Evolutionary conservation across 176 grass and related monocot genomes (phyloP), one percentile per base, ranked within the genome.

Genomic region (Dactylis glomerata): DNA sequence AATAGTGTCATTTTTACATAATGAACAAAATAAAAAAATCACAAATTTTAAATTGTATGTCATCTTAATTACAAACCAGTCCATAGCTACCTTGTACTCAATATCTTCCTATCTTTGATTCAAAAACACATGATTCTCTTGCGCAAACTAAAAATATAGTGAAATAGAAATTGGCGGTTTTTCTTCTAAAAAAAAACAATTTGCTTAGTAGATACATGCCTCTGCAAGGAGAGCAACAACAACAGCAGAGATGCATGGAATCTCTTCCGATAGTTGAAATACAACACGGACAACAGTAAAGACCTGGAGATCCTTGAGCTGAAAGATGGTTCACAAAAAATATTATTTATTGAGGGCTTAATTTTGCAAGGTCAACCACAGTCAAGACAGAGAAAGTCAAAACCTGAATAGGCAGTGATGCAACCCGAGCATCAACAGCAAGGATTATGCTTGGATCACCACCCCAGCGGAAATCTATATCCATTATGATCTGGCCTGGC

Each of bases 391-490:
- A 45, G 23, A 41, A 34, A 79, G 76, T 46, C 66, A 8, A 49
- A 87, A 98, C 96, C 91, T 98, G 96, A 83, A 98, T 98, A 38
- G 96, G 96, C 46, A 98, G 78, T 81, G 96, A 95, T 79, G 96
- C 96, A 81, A 98, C 93, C 27, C 87, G 33, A 78, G 96, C 93
- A 31, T 98, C 96, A 85, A 98, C 96, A 82, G 87, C 96, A 78
- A 98, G 96, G 81, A 98, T 95, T 86, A 98, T 98, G 78, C 91
- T 98, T 73, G 91, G 93, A 87, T 98, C 81, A 83, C 96, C 96
- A 81, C 96, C 96, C 96, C 96, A 98, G 52, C 96, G 91, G 33
- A 98, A 87, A 88, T 98, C 96, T 87, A 98, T 89, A 85, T 98
- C 96, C 96, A 98, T 98, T 82, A 72, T 94, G 69, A 98, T 92